Base-by-base conservation (phyloP, 768 basidiomycete genomes). In the Tylopilus cervinicoccineus region DNA sequence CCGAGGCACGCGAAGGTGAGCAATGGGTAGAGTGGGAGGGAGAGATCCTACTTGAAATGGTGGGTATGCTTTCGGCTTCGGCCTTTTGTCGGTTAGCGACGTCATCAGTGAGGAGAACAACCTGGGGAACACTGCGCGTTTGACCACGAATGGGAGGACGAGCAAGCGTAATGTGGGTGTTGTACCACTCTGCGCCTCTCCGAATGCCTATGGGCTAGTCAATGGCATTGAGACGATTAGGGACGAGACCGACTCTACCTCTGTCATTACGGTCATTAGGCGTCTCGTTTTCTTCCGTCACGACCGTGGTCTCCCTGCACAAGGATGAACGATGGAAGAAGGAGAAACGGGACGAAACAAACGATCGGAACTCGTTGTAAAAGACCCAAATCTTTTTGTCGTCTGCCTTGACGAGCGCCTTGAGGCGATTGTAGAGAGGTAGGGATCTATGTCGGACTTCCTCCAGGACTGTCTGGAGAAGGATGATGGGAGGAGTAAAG, bases 241-340 rank as follows among this genome's bases (percentile, higher is more conserved):
- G 8, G 3, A 2, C 9, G 20, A 24, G 12, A 14, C 6, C 26
- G 6, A 61, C 12, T 23, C 16, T 50, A 90, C 93, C 87, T 79
- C 96, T 72, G 63, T 98, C 96, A 61, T 98, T 98, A 23, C 88
- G 77, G 63, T 99, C 96, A 57, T 98, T 98, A 0, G 93, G 90
- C 0, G 81, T 82, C 68, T 94, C 91, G 5, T 75, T 82, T 47
- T 86, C 82, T 53, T 86, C 81, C 14, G 88, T 74, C 33, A 88
- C 73, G 10, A 92, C 77, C 0, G 87, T 88, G 0, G 91, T 93
- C 64, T 90, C 85, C 36, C 90, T 92, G 52, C 5, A 17, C 27
- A n/a, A 54, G 37, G 2, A 17, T 50, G 17, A 45, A 19, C 16
- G 2, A 26, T 4, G 7, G 49, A 29, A 36, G 27, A 20, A 10